Conservation (phyloP, 495 filamentous ascomycete genomes). For the Tuber borchii region DNA sequence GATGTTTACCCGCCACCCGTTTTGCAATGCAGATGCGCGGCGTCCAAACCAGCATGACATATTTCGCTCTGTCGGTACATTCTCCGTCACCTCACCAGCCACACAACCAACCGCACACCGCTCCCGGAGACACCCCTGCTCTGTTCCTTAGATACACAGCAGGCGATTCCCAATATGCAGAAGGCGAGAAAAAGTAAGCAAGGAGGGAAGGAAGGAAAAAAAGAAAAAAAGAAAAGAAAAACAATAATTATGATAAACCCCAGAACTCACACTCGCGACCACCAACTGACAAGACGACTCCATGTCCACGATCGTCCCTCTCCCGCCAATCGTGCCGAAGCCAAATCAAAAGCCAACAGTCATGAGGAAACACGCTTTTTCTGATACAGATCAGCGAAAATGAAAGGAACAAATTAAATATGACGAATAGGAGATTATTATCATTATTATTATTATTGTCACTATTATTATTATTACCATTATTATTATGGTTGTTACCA, state of each 20-base stretch:
- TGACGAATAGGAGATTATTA: constrained; percentile 18
- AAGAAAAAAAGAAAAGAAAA: constrained; percentile 9
- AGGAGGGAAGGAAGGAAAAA: neutral
- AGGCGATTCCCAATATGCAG: constrained; percentile 24
- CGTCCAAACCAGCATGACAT: constrained; percentile 15
- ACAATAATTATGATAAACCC: constrained; percentile 19
- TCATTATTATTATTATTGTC: neutral
- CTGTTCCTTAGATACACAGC: constrained; percentile 19
- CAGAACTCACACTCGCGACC: constrained; percentile 6
- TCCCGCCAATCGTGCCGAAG: constrained; percentile 19
- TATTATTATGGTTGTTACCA: neutral
- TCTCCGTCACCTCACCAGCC: constrained; percentile 32
- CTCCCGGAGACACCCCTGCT: constrained; percentile 20
- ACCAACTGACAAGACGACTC: constrained; percentile 19
- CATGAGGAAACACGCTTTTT: constrained; percentile 1
- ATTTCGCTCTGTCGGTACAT: constrained; percentile 18
- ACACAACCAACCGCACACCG: constrained; percentile 28
- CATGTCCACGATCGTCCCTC: constrained; percentile 20
- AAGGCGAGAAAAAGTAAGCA: neutral
- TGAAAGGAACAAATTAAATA: constrained; percentile 16
- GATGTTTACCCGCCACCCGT: constrained; percentile 34
- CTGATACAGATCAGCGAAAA: constrained; percentile 11
- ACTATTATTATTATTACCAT: constrained; percentile 12
- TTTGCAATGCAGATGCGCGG: constrained; percentile 28
- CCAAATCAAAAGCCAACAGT: constrained; percentile 18